These are phyloP conservation scores for Calonectria hawksworthii DNA, from an alignment of 2,329 filamentous ascomycete species.

Conservation along the genomic window DNA sequence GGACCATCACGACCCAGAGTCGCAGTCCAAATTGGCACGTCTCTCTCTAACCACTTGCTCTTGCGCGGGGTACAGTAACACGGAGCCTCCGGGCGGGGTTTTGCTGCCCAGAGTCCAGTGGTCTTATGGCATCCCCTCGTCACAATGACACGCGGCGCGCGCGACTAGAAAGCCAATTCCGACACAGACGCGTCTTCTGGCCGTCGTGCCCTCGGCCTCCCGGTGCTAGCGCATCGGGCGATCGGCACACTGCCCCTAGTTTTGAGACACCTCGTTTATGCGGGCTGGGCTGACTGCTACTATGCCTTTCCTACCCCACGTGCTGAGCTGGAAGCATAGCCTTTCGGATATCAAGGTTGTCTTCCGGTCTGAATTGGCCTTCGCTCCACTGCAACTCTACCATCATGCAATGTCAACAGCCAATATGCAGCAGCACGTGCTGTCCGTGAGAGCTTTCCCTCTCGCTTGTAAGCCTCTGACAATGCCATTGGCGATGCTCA, in stretches of 20 bases:
- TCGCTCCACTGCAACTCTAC: conserved; percentile 1
- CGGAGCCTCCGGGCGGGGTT: background rate
- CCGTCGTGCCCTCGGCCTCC: background rate
- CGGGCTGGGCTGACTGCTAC: conserved; percentile 4
- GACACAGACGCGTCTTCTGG: background rate
- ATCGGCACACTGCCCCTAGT: background rate
- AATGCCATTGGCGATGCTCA: background rate
- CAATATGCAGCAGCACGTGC: conserved; percentile 5
- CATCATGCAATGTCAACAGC: background rate
- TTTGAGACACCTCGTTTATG: conserved; percentile 12
- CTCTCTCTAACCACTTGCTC: background rate
- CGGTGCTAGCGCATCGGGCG: background rate
- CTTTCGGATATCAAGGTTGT: background rate
- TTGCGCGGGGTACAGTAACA: background rate
- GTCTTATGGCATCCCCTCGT: conserved; percentile 1
- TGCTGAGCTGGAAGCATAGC: background rate
- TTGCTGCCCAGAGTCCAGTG: background rate
- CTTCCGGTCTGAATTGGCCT: background rate
- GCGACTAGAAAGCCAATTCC: conserved; percentile 2
- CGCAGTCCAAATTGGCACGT: background rate
- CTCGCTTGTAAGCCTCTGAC: background rate
- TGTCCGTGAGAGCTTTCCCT: background rate
- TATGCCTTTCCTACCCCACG: conserved; percentile 1
- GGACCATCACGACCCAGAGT: background rate
- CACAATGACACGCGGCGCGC: background rate